Base-by-base conservation (phyloP, 768 basidiomycete species). In the Mycena vitilis region DNA sequence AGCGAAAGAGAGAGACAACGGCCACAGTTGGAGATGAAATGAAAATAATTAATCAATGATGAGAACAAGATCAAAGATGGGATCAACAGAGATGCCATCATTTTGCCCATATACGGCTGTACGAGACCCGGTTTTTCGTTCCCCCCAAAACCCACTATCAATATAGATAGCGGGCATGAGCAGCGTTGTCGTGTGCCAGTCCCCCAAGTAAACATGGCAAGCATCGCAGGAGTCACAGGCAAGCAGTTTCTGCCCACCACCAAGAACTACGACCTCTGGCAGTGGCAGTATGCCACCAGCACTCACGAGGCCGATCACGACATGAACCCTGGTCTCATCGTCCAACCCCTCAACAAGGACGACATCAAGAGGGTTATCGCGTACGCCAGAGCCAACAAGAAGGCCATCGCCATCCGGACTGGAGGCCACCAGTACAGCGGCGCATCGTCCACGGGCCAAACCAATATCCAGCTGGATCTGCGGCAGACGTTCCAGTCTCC, bases 401-500 rank as follows among this genome's bases (percentile, higher is more conserved):
- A 63, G 49, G 61, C 67, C 42, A 63, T 68, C 38, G 67, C 67
- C 23, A 63, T 68, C 61, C 67, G 67, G 30, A 63, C 61, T 18
- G 67, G 67, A 20, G 67, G 67, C 11, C 67, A 68, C 62, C 67
- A 68, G 56, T 68, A 68, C 56, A 68, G 67, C 61, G 68, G 68
- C 15, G 68, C 68, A 22, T 63, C 62, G 30, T 64, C 68, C 49
- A 63, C 61, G 15, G 67, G 67, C 5, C 23, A n/a, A 25, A 16
- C 44, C 47, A 59, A 59, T 38, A 63, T 69, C 44, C 57, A 59
- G 53, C 42, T 63, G 22, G 62, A 69, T 57, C 68, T 69, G 52
- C 12, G 20, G 5, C n/a, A n/a, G 48, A 69, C 68, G 1, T 69
- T 69, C 68, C 38, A 55, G 36, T 30, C 62, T 15, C 48, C 61